Evolutionary conservation across 176 grass and related monocot genomes (phyloP).

Genomic region (Saccharum officinarum): DNA sequence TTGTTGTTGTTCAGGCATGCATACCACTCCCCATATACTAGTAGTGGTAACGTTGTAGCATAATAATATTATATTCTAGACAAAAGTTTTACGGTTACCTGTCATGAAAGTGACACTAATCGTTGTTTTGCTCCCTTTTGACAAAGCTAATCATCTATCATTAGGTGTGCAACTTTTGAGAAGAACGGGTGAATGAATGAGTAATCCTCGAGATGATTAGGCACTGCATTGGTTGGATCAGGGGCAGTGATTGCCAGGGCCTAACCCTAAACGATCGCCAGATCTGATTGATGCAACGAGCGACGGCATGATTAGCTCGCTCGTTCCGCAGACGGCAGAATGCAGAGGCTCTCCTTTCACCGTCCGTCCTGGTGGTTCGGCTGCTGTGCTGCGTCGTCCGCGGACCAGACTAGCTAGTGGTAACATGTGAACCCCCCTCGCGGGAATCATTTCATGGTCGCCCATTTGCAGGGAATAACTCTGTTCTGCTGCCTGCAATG

Average conservation of each 20-base stretch:
- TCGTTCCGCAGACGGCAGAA: neutral
- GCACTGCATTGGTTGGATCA: slow-evolving; percentile 26
- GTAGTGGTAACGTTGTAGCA: neutral
- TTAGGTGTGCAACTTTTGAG: slow-evolving; percentile 55
- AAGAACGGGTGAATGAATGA: neutral
- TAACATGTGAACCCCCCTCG: slow-evolving; percentile 49
- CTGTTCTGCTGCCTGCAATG: slow-evolving; percentile 74
- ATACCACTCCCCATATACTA: no score
- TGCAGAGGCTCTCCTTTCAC: neutral
- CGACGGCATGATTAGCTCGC: slow-evolving; percentile 37
- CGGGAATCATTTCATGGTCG: slow-evolving; percentile 56
- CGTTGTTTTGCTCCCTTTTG: neutral
- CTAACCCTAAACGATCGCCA: slow-evolving; percentile 29
- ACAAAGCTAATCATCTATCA: slow-evolving; percentile 9
- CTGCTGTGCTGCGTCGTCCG: neutral
- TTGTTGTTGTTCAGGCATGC: neutral
- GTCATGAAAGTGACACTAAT: slow-evolving; percentile 23
- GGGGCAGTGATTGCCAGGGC: neutral
- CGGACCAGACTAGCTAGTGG: slow-evolving; percentile 1
- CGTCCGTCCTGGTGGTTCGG: neutral
- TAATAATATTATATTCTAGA: slow-evolving; percentile 10
- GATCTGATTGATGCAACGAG: slow-evolving; percentile 42
- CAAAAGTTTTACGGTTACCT: slow-evolving; percentile 17
- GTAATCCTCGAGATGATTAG: slow-evolving; percentile 52
- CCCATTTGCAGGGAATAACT: slow-evolving; percentile 74